Conservation (phyloP, 257 asterid species). For the Eustoma russellianum region DNA sequence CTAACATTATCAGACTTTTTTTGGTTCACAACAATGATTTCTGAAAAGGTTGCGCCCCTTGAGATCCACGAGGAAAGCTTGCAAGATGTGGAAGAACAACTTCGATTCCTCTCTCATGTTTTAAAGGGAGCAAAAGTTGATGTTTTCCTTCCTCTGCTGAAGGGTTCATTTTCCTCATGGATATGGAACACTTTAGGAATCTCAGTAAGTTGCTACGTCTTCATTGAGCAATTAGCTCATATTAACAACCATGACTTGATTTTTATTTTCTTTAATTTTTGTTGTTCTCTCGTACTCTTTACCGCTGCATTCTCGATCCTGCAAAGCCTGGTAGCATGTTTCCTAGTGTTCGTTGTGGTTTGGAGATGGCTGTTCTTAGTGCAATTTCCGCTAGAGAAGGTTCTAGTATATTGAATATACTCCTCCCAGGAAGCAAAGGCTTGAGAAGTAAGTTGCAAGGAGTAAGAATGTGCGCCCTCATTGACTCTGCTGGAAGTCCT, state of each 20-base stretch:
- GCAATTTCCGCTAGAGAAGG: slow-evolving; percentile 65
- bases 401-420: slow-evolving; percentile 50
- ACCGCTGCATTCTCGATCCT: slow-evolving; percentile 15
- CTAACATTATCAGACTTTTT: not conserved
- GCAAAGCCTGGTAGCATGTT: slow-evolving; percentile 72
- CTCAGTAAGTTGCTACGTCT: slow-evolving; percentile 40
- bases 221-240: slow-evolving; percentile 1
- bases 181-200: slow-evolving; percentile 80
- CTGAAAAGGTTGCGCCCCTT: slow-evolving; percentile 82
- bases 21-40: slow-evolving; percentile 3
- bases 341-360: slow-evolving; percentile 92
- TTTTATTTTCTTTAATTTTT: slow-evolving; percentile 8
- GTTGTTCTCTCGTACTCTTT: slow-evolving; percentile 5
- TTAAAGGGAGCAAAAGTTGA: slow-evolving; percentile 55
- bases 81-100: slow-evolving; percentile 85
- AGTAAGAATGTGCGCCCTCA: slow-evolving; percentile 72
- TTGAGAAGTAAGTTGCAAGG: slow-evolving; percentile 26
- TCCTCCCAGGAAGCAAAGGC: slow-evolving; percentile 38
- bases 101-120: slow-evolving; percentile 59
- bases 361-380: slow-evolving; percentile 90
- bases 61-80: slow-evolving; percentile 74
- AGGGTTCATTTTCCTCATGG: slow-evolving; percentile 75
- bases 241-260: slow-evolving; percentile 1
- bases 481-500: slow-evolving; percentile 72
- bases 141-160: slow-evolving; percentile 51